A percentile compares a stretch with the other conserved stretches of the same genome.
Evolutionary conservation across 1,139 yeast genomes (phyloP).

Genomic region (Blastobotrys aristatus): DNA sequence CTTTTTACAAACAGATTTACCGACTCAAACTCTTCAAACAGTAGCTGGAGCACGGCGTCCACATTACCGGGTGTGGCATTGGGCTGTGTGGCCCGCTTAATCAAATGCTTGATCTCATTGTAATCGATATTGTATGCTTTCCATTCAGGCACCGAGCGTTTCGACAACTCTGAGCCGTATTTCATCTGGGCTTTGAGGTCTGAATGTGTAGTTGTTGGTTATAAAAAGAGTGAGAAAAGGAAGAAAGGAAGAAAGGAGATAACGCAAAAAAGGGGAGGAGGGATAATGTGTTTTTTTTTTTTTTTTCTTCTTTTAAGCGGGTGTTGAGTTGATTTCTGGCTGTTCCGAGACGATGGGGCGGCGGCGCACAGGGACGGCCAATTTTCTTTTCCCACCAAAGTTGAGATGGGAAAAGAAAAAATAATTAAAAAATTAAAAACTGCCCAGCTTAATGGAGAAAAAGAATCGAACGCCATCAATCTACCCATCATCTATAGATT

Average conservation of each 20-base stretch:
- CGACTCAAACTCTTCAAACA: slow-evolving; percentile 48
- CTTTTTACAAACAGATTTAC: slow-evolving; percentile 52
- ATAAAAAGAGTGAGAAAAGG: neutral
- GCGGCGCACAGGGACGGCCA: no score
- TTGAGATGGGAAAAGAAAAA: neutral
- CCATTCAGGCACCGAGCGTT: slow-evolving; percentile 86
- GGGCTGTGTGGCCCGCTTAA: slow-evolving; percentile 46
- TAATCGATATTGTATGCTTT: slow-evolving; percentile 76
- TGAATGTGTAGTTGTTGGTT: neutral
- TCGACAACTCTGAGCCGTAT: slow-evolving; percentile 71
- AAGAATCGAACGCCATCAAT: no score
- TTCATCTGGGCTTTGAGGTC: slow-evolving; percentile 49
- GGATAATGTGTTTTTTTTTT: neutral
- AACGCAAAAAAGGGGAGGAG: neutral
- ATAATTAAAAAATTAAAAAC: no score
- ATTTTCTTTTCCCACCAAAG: no score
- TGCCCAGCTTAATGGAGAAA: no score
- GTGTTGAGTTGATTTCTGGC: neutral
- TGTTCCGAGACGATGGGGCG: neutral
- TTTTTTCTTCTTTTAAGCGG: neutral
- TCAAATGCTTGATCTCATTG: slow-evolving; percentile 62
- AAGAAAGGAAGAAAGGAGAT: neutral
- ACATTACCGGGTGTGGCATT: slow-evolving; percentile 20
- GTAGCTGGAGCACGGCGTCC: slow-evolving; percentile 30
- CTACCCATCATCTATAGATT: no score